Evolutionary conservation across 2,329 filamentous ascomycete genomes (phyloP).

Genomic region (Lomentospora prolificans): DNA sequence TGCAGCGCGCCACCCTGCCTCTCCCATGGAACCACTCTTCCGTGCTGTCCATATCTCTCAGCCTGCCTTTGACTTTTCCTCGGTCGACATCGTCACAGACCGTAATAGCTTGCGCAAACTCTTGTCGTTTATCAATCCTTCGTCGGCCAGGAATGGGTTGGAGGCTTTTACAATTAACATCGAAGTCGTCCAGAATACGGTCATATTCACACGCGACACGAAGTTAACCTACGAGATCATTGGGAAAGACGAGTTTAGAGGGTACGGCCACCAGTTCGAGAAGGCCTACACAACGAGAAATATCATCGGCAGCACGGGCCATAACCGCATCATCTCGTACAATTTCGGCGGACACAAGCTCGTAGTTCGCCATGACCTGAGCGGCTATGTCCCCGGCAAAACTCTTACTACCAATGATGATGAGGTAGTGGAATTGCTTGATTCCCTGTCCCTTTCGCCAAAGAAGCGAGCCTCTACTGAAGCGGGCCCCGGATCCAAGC

Average conservation of each 20-base stretch:
- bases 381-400: slow-evolving; percentile 24
- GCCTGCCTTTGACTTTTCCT: slow-evolving; percentile 27
- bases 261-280: slow-evolving; percentile 34
- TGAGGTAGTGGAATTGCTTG: slow-evolving; percentile 16
- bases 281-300: slow-evolving; percentile 28
- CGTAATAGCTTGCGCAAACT: slow-evolving; percentile 39
- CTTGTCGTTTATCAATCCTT: slow-evolving; percentile 29
- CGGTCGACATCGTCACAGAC: slow-evolving; percentile 32
- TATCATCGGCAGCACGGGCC: slow-evolving; percentile 28
- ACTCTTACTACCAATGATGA: slow-evolving; percentile 1
- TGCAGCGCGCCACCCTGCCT: slow-evolving; percentile 29
- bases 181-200: slow-evolving; percentile 27
- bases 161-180: slow-evolving; percentile 30
- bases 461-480: neutral
- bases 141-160: slow-evolving; percentile 13
- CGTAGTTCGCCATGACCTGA: slow-evolving; percentile 32
- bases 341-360: slow-evolving; percentile 28
- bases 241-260: slow-evolving; percentile 24
- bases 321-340: slow-evolving; percentile 36
- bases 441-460: slow-evolving; percentile 17
- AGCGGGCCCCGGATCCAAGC: slow-evolving; percentile 15
- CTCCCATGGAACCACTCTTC: slow-evolving; percentile 36
- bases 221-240: slow-evolving; percentile 19
- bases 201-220: slow-evolving; percentile 27
- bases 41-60: slow-evolving; percentile 28